A percentile compares a stretch with the other conserved stretches of the same genome.
phyloP scores from a whole-genome alignment of 805 yeast genomes.

The Metschnikowia arizonensis region DNA sequence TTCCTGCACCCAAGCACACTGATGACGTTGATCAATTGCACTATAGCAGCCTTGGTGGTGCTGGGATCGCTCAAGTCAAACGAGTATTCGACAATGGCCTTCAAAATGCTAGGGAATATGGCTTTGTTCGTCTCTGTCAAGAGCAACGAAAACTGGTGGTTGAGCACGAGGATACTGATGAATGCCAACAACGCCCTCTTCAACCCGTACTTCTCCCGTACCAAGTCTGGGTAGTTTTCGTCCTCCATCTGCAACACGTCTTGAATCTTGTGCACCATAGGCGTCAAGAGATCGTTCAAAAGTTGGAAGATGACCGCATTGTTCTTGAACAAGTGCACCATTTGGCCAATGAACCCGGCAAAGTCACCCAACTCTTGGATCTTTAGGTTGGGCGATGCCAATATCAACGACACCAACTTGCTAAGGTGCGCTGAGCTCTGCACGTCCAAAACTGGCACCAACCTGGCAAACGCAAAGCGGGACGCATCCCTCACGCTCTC shows the following conservation, averaged over 20 bases:
- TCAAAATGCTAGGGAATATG: slow-evolving; percentile 57
- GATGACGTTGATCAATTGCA: slow-evolving; percentile 61
- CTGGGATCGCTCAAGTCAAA: slow-evolving; percentile 59
- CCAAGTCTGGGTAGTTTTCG: slow-evolving; percentile 53
- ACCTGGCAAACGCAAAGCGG: slow-evolving; percentile 81
- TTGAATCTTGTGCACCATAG: slow-evolving; percentile 66
- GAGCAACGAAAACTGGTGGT: slow-evolving; percentile 75
- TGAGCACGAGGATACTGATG: slow-evolving; percentile 65
- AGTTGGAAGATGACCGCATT: slow-evolving; percentile 68
- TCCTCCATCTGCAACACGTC: slow-evolving; percentile 38
- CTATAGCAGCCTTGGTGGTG: slow-evolving; percentile 64
- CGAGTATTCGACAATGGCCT: slow-evolving; percentile 62
- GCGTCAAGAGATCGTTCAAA: slow-evolving; percentile 67
- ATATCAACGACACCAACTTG: slow-evolving; percentile 60
- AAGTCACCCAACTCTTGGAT: slow-evolving; percentile 73
- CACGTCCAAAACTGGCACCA: slow-evolving; percentile 67
- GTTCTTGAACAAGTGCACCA: slow-evolving; percentile 69
- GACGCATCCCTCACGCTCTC: slow-evolving; percentile 80
- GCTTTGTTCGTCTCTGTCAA: slow-evolving; percentile 62
- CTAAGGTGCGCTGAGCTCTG: slow-evolving; percentile 48
- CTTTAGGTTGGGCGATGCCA: slow-evolving; percentile 53
- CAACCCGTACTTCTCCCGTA: slow-evolving; percentile 60
- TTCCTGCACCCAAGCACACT: slow-evolving; percentile 64
- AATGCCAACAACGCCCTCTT: slow-evolving; percentile 69
- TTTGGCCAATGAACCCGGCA: slow-evolving; percentile 80